phyloP scores from a whole-genome alignment of 2,329 filamentous ascomycete species.

The Drechslerella coelobrocha region DNA sequence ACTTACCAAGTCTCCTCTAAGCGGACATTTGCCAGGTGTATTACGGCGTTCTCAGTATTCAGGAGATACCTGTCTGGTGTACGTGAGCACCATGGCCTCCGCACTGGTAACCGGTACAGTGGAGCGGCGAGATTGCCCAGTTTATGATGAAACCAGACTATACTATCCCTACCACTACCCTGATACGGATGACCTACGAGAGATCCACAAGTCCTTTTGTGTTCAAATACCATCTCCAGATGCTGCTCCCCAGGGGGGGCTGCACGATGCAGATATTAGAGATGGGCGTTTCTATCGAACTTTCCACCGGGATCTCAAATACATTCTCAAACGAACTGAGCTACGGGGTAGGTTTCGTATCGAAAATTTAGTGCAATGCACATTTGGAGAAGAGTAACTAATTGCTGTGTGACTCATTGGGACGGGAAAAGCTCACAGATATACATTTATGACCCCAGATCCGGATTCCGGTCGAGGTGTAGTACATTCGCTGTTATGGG shows the following conservation, averaged over 20 bases:
- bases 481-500: conserved; percentile 40
- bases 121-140: conserved; percentile 22
- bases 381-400: not conserved
- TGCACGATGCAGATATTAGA: conserved; percentile 6
- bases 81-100: conserved; percentile 12
- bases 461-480: conserved; percentile 15
- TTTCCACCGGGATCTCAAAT: conserved; percentile 47
- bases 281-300: conserved; percentile 37
- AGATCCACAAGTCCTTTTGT: conserved; percentile 16
- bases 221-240: conserved; percentile 17
- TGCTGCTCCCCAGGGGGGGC: not conserved
- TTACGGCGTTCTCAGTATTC: no score
- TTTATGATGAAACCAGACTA: conserved; percentile 15
- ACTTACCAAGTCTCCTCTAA: no score
- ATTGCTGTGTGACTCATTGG: not conserved
- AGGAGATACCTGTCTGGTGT: not conserved
- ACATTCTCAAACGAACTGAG: conserved; percentile 41
- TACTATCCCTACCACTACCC: conserved; percentile 43
- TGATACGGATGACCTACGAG: conserved; percentile 10
- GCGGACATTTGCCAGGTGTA: no score
- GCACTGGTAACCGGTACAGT: not conserved
- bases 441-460: conserved; percentile 27
- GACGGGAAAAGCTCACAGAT: conserved; percentile 24
- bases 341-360: conserved; percentile 21
- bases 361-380: not conserved